These are phyloP conservation scores for Solanum sejunctum DNA, from an alignment of 257 asterid genomes.

Conservation along the genomic window DNA sequence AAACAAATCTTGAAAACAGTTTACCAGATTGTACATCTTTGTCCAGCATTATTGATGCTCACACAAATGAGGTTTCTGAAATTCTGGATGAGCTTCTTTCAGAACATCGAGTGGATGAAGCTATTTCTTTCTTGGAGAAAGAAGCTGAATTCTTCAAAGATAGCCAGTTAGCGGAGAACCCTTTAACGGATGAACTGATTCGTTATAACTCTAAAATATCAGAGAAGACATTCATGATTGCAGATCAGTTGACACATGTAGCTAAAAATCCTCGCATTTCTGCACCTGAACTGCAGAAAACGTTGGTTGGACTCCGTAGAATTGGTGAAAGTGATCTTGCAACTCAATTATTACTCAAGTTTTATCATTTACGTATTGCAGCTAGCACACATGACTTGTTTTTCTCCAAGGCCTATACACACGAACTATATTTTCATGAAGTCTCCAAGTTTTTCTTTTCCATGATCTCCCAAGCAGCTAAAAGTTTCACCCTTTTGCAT, in stretches of 20 bases:
- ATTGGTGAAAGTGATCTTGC: slow-evolving; percentile 41
- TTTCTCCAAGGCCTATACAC: slow-evolving; percentile 16
- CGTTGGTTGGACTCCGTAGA: slow-evolving; percentile 42
- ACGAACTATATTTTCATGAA: slow-evolving; percentile 19
- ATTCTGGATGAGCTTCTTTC: slow-evolving; percentile 48
- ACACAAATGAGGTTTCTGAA: slow-evolving; percentile 36
- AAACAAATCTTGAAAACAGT: slow-evolving; percentile 22
- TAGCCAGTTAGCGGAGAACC: slow-evolving; percentile 9
- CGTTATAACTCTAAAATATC: slow-evolving; percentile 37
- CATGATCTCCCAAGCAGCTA: slow-evolving; percentile 57
- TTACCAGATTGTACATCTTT: slow-evolving; percentile 6
- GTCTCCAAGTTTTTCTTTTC: slow-evolving; percentile 37
- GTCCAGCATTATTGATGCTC: slow-evolving; percentile 33
- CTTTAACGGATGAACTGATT: slow-evolving; percentile 25
- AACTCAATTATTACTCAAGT: slow-evolving; percentile 33
- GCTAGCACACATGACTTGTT: slow-evolving; percentile 23
- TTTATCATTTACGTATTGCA: slow-evolving; percentile 40
- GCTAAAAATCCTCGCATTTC: slow-evolving; percentile 46
- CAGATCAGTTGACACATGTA: slow-evolving; percentile 17
- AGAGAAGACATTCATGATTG: slow-evolving; percentile 37
- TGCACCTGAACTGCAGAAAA: slow-evolving; percentile 61
- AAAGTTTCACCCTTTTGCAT: slow-evolving; percentile 37
- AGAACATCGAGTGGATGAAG: slow-evolving; percentile 54
- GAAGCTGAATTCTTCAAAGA: slow-evolving; percentile 34
- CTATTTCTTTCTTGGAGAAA: slow-evolving; percentile 42